phyloP scores from a whole-genome alignment of 1,139 yeast species.

The Blastobotrys persicus region DNA sequence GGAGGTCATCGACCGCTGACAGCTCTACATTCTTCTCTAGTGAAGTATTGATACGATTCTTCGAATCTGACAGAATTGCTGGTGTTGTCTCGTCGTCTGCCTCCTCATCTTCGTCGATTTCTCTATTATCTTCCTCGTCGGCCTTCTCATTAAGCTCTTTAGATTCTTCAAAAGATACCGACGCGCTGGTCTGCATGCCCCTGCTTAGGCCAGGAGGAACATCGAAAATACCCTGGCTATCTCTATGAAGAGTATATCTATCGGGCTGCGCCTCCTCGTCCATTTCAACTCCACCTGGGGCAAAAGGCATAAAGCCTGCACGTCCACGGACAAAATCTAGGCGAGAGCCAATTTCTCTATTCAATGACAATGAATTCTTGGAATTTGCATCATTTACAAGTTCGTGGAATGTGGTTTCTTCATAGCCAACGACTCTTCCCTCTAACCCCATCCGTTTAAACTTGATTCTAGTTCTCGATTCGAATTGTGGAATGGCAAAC shows the following conservation, averaged over 20 bases:
- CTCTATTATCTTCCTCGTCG: slow-evolving; percentile 31
- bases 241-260: slow-evolving; percentile 55
- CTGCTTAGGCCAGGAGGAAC: slow-evolving; percentile 78
- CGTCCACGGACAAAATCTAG: slow-evolving; percentile 65
- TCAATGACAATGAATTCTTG: slow-evolving; percentile 68
- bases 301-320: slow-evolving; percentile 79
- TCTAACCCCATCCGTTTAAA: slow-evolving; percentile 63
- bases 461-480: slow-evolving; percentile 41
- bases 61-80: background rate
- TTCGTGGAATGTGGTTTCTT: slow-evolving; percentile 47
- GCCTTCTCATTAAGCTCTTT: slow-evolving; percentile 27
- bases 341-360: slow-evolving; percentile 63
- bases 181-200: slow-evolving; percentile 48
- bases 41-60: background rate
- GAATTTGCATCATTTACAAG: slow-evolving; percentile 48
- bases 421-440: slow-evolving; percentile 62
- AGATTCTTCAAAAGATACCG: slow-evolving; percentile 29
- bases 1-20: slow-evolving; percentile 65
- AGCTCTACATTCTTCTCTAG: slow-evolving; percentile 19
- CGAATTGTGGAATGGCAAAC: slow-evolving; percentile 39
- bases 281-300: slow-evolving; percentile 77
- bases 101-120: slow-evolving; percentile 27
- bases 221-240: slow-evolving; percentile 72
- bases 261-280: slow-evolving; percentile 25
- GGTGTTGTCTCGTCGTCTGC: slow-evolving; percentile 17